A percentile compares a stretch with the other conserved stretches of the same genome.
phyloP scores from a whole-genome alignment of 108 stramenopile species.

The Thalassiosira profunda region DNA sequence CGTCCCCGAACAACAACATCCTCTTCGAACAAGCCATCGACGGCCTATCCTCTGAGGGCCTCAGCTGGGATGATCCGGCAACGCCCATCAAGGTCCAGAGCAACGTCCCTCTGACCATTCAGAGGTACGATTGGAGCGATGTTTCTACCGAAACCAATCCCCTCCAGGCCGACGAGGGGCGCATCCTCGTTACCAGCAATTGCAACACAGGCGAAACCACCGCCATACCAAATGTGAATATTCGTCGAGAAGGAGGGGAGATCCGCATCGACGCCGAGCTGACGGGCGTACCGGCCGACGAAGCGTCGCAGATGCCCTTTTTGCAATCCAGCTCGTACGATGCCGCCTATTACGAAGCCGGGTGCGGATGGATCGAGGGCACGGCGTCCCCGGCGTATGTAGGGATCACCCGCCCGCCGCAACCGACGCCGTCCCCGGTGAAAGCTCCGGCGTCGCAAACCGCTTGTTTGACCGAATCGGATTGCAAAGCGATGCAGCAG shows the following conservation, averaged over 20 bases:
- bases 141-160: constrained; percentile 4
- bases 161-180: constrained; percentile 5
- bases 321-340: constrained; percentile 15
- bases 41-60: no score
- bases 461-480: not conserved
- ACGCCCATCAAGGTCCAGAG: not conserved
- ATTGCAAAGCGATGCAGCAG: not conserved
- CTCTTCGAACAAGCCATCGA: no score
- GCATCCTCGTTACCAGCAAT: constrained; percentile 32
- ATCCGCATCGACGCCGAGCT: no score
- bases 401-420: constrained; percentile 2
- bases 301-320: constrained; percentile 1
- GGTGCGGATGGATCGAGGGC: no score
- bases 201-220: constrained; percentile 25
- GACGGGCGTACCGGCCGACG: no score
- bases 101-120: constrained; percentile 24
- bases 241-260: not conserved
- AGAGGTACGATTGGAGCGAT: constrained; percentile 6
- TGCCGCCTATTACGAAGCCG: constrained; percentile 9
- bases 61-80: no score
- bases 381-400: not conserved
- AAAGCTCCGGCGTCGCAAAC: no score
- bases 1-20: no score
- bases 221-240: not conserved
- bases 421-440: no score